These are phyloP conservation scores for Helotiales sp. DNA, from an alignment of 2,329 filamentous ascomycete genomes.

Conservation along the genomic window DNA sequence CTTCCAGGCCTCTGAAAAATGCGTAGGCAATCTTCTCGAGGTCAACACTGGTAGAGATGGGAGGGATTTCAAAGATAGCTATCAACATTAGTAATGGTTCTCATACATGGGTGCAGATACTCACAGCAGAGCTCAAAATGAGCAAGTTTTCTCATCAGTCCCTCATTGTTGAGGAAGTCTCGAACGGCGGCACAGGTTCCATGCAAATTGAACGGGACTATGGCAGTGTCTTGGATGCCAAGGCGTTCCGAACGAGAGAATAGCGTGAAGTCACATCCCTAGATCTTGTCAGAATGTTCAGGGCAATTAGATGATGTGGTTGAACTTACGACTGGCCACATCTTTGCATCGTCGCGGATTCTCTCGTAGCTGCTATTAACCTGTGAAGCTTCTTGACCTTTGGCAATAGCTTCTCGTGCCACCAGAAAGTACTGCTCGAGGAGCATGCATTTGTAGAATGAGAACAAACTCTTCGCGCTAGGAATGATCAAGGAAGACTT, in stretches of 20 bases:
- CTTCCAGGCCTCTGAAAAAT: not conserved
- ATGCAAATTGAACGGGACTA: not conserved
- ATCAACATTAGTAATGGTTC: not conserved
- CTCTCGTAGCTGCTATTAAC: not conserved
- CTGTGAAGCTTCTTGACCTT: not conserved
- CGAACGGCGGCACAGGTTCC: not conserved
- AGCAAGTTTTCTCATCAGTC: not conserved
- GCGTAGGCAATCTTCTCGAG: not conserved
- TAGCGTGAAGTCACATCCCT: not conserved
- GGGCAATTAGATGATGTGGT: not conserved
- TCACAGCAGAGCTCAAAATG: not conserved
- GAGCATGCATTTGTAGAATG: not conserved
- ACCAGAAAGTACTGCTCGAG: not conserved
- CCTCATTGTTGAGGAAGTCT: not conserved
- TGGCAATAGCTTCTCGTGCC: not conserved
- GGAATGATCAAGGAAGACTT: not conserved
- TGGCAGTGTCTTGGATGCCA: not conserved
- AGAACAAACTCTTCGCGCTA: not conserved
- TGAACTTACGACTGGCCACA: conserved; percentile 1
- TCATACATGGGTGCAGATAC: not conserved
- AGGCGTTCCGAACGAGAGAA: conserved; percentile 7
- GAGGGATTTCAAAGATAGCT: not conserved
- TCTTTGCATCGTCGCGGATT: not conserved
- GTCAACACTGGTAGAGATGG: not conserved
- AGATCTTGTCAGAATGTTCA: not conserved